phyloP scores from a whole-genome alignment of 106 monocot genomes.

The Phalaenopsis aphrodite region DNA sequence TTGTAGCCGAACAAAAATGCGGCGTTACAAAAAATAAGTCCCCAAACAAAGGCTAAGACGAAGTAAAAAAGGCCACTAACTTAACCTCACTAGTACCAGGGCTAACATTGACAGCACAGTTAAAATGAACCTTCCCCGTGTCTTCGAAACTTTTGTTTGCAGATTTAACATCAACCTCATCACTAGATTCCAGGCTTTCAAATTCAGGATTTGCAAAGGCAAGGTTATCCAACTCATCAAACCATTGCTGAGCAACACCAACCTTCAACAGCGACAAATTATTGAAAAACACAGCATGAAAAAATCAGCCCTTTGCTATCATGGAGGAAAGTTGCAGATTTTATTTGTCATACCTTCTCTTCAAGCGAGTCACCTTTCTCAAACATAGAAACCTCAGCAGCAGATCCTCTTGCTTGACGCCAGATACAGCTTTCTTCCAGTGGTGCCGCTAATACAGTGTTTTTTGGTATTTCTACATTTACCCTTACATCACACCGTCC shows the following conservation, averaged over 20 bases:
- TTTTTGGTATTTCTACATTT: constrained; percentile 46
- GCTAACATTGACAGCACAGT: constrained; percentile 63
- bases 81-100: constrained; percentile 86
- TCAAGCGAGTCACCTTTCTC: constrained; percentile 13
- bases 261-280: constrained; percentile 34
- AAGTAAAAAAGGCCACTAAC: not conserved
- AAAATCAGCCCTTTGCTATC: not conserved
- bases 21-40: no score
- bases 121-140: constrained; percentile 27
- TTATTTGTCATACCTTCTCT: constrained; percentile 44
- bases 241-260: constrained; percentile 89
- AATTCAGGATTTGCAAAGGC: constrained; percentile 30
- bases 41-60: not conserved
- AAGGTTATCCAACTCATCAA: constrained; percentile 86
- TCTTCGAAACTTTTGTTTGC: constrained; percentile 16
- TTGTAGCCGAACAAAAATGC: no score
- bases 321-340: not conserved
- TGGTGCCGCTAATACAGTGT: constrained; percentile 43
- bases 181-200: constrained; percentile 10
- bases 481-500: constrained; percentile 66
- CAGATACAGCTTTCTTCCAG: constrained; percentile 55
- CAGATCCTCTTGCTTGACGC: constrained; percentile 83
- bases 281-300: not conserved
- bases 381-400: constrained; percentile 39
- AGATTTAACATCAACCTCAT: constrained; percentile 16